Conservation (phyloP, 179 eudicot genomes). For the Patellifolia procumbens region DNA sequence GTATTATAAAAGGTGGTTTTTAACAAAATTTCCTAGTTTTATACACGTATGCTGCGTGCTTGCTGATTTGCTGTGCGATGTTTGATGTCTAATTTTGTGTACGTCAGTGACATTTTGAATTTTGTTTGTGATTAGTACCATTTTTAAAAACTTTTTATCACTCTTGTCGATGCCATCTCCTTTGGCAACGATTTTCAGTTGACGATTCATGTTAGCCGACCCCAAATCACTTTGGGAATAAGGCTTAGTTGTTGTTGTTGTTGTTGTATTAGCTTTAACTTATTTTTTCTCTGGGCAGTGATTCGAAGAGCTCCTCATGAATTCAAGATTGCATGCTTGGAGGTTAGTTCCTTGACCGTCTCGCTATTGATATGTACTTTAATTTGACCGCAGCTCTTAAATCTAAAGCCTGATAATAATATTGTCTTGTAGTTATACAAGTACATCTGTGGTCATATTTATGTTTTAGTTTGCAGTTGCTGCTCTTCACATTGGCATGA, state of each 20-base stretch:
- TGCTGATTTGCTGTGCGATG: too few relatives aligned
- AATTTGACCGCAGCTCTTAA: not conserved
- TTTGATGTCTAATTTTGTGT: not conserved
- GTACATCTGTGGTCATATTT: not conserved
- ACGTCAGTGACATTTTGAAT: not conserved
- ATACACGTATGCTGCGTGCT: not conserved
- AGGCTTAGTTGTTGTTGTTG: too few relatives aligned
- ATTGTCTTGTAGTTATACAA: not conserved
- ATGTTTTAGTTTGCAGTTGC: not conserved
- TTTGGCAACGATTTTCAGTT: too few relatives aligned
- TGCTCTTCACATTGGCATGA: not conserved
- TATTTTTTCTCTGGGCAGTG: conserved; percentile 57
- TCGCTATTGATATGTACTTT: not conserved
- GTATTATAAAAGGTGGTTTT: too few relatives aligned
- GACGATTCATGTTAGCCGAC: too few relatives aligned
- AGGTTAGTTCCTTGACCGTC: conserved; percentile 51
- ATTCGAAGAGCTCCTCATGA: conserved; percentile 99
- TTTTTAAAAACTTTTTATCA: too few relatives aligned
- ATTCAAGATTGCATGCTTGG: conserved; percentile 94
- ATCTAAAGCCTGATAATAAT: not conserved
- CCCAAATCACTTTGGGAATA: too few relatives aligned
- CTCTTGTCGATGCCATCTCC: too few relatives aligned
- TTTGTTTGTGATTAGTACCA: too few relatives aligned
- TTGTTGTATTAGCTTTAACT: too few relatives aligned
- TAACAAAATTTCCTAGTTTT: too few relatives aligned